Evolutionary conservation across 164 flowering plant genomes (phyloP).

Genomic region (Vitis rupestris): DNA sequence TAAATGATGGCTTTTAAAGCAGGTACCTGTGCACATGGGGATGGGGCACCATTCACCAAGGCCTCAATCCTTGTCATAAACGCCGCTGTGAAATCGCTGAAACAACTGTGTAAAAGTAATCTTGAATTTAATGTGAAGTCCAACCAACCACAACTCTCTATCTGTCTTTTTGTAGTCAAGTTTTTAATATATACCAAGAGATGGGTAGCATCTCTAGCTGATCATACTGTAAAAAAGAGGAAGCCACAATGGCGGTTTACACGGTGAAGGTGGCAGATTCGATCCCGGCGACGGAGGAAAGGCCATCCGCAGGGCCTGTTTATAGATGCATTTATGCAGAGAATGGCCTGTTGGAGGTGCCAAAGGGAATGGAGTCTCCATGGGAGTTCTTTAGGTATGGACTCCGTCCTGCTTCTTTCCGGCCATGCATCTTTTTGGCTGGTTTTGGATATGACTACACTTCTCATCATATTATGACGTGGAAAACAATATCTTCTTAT

Average conservation of each 20-base stretch:
- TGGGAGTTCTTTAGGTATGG: constrained; percentile 87
- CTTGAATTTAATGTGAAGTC: neutral
- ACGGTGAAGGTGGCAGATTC: constrained; percentile 74
- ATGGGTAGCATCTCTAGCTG: neutral
- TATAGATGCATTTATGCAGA: constrained; percentile 83
- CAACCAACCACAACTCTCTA: neutral
- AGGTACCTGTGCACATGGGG: too few species aligned
- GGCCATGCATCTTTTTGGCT: too few species aligned
- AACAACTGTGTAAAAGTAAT: neutral
- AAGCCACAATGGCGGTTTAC: constrained; percentile 40
- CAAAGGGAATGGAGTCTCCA: constrained; percentile 55
- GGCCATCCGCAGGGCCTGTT: constrained; percentile 86
- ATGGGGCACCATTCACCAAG: too few species aligned
- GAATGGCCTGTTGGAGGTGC: constrained; percentile 73
- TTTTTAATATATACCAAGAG: neutral
- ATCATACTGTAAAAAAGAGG: neutral
- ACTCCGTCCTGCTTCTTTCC: too few species aligned
- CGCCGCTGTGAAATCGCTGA: neutral
- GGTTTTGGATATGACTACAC: too few species aligned
- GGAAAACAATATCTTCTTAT: too few species aligned
- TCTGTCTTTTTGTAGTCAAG: neutral
- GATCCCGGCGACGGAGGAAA: constrained; percentile 41
- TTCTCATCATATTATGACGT: too few species aligned
- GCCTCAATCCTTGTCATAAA: neutral
- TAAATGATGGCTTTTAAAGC: constrained; percentile 2